Base-by-base conservation (phyloP, 2,329 filamentous ascomycete species). In the Myriosclerotinia scirpicola region DNA sequence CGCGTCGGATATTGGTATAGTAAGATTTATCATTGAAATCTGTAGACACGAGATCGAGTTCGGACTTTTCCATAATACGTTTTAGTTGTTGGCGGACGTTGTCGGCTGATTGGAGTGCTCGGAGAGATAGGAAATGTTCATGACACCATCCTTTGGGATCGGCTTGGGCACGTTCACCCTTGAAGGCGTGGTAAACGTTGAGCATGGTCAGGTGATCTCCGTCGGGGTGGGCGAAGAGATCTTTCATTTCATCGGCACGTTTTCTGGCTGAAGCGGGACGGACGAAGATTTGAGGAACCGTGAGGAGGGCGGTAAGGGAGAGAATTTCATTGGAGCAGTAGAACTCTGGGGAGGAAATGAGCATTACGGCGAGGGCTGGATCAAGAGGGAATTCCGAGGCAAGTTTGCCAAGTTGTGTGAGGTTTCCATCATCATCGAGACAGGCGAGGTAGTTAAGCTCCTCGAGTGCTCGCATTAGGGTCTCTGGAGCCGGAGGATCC, bases 271-370 rank as follows among this genome's bases (percentile, higher is more conserved):
- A 87, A 59, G 91, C 90, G 1, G 95, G 95, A 11, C 95, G 91
- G 40, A 96, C 87, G 77, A 97, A 99, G 68, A 98, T 87, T 77
- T 97, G 92, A 0, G 95, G 95, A 14, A 98, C 95, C 0, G 94
- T 98, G 26, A 99, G 87, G 14, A 99, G 86, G 1, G 95, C 90
- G 1, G 93, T 97, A 73, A 99, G 90, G 53, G 95, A 98, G 17
- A 99, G 85, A 52, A 99, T 95, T 81, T 99, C 95, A 79, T 98
- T 98, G 55, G 93, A 97, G 83, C 95, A 99, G 81, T 95, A 96
- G 79, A 99, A 99, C 76, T 99, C 95, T 14, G 95, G 94, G 9
- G 93, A 97, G 14, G 90, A 93, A 78, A 99, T 97, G 67, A 99
- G 85, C 95, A 99, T 98, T 70, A 99, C 96, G 0, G 95, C 95